Conservation (phyloP, 2,329 filamentous ascomycete genomes). For the Ophiostoma australiae region DNA sequence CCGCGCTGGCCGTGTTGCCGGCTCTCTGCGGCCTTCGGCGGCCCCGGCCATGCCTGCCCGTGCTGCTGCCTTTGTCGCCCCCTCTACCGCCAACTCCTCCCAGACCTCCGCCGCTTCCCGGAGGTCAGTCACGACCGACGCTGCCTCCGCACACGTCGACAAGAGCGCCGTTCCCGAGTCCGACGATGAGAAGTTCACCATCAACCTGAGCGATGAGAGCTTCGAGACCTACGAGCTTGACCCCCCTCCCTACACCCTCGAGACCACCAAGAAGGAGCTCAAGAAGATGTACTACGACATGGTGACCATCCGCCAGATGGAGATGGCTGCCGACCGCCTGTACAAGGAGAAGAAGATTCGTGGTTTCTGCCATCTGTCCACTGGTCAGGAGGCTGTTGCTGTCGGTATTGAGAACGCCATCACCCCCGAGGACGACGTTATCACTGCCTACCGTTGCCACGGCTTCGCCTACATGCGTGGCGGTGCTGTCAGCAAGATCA, state of each 20-base stretch:
- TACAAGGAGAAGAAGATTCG: slow-evolving; percentile 99
- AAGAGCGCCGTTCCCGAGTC: slow-evolving; percentile 69
- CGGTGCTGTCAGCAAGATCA: slow-evolving; percentile 82
- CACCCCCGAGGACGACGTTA: slow-evolving; percentile 84
- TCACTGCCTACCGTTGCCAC: slow-evolving; percentile 98
- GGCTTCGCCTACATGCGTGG: slow-evolving; percentile 97
- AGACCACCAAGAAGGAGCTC: slow-evolving; percentile 94
- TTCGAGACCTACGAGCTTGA: slow-evolving; percentile 99
- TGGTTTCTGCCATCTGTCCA: slow-evolving; percentile 98
- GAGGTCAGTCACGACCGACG: slow-evolving; percentile 89
- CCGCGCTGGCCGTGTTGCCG: slow-evolving; percentile 47
- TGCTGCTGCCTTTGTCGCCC: slow-evolving; percentile 16
- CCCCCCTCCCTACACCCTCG: slow-evolving; percentile 84
- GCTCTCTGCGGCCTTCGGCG: slow-evolving; percentile 16
- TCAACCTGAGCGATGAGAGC: slow-evolving; percentile 93
- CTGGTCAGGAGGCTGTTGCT: slow-evolving; percentile 94
- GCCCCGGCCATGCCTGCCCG: slow-evolving; percentile 33
- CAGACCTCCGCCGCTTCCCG: slow-evolving; percentile 43
- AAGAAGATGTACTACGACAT: slow-evolving; percentile 99
- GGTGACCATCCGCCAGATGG: slow-evolving; percentile 94
- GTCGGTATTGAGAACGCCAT: slow-evolving; percentile 96
- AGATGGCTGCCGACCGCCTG: slow-evolving; percentile 96
- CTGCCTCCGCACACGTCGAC: slow-evolving; percentile 84
- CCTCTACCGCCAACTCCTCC: slow-evolving; percentile 14
- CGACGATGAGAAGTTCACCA: slow-evolving; percentile 87